Evolutionary conservation across 2,329 filamentous ascomycete species (phyloP), one percentile per base, ranked within the genome.

Genomic region (Aspergillus sp.): DNA sequence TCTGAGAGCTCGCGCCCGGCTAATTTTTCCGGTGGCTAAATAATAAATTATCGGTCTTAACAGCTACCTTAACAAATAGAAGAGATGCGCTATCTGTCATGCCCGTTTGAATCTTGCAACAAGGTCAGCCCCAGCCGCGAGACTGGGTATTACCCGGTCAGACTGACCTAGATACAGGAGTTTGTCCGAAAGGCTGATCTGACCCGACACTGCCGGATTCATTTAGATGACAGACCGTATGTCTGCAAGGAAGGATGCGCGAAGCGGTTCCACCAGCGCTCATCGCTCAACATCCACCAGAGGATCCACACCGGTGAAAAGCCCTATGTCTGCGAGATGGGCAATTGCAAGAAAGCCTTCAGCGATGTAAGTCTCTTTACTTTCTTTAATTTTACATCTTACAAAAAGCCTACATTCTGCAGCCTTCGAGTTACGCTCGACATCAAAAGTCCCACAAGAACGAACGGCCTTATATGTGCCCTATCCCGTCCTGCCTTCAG

Each of bases 101-200:
- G 45, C 27, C 15, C 24, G 24, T 12, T 12, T 24, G 27, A 48
- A 12, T n/a, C 45, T 17, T 17, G 27, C 8, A 20, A 12, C 11
- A 33, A 30, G 3, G 20, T 46, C 4, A 2, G 24, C 7, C 24
- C 3, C 7, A 27, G 8, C 24, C 24, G 2, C 8, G 24, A 27
- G 4, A 34, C 17, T 20, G 15, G 3, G n/a, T 2, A 15, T 3
- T 15, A 13, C 11, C 11, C 33, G 27, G n/a, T n/a, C n/a, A n/a
- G 8, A 11, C 15, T 33, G 24, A 34, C 12, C 3, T 15, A 8
- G n/a, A n/a, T 8, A n/a, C 13, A 48, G 45, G 45, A 48, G 45
- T 48, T 48, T 8, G 45, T 48, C 15, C 24, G 45, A 8, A 48
- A 48, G n/a, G 45, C 45, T 15, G 45, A 48, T 12, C 45, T 48